These are phyloP conservation scores for Metarhizium sp. DNA, from an alignment of 2,329 filamentous ascomycete species.

Conservation along the genomic window DNA sequence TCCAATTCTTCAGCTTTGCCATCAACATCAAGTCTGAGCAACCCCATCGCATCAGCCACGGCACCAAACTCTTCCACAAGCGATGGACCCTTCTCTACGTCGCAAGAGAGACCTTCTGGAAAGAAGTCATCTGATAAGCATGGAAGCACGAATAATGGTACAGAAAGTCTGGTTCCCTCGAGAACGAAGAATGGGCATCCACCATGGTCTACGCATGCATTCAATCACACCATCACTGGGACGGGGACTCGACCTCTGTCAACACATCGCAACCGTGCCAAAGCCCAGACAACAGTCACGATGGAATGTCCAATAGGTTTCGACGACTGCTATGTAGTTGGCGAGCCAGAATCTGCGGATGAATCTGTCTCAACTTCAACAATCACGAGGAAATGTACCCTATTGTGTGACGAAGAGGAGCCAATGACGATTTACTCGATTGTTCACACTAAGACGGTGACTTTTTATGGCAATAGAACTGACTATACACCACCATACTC, in stretches of 20 bases:
- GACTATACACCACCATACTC: constrained; percentile 39
- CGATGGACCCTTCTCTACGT: too few relatives aligned
- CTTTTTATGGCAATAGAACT: constrained; percentile 33
- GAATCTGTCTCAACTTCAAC: constrained; percentile 5
- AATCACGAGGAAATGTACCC: constrained; percentile 22
- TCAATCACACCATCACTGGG: background rate
- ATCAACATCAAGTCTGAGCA: too few relatives aligned
- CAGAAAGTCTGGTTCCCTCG: too few relatives aligned
- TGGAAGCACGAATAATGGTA: too few relatives aligned
- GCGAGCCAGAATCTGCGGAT: background rate
- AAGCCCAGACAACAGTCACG: background rate
- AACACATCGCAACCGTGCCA: background rate
- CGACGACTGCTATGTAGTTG: background rate
- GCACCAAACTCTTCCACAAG: too few relatives aligned
- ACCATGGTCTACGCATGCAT: too few relatives aligned
- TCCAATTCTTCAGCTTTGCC: too few relatives aligned
- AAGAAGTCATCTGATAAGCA: background rate
- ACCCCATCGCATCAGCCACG: too few relatives aligned
- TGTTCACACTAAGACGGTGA: constrained; percentile 39
- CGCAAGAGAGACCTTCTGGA: too few relatives aligned
- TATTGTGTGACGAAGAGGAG: constrained; percentile 15
- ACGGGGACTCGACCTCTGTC: background rate
- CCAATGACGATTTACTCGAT: constrained; percentile 32
- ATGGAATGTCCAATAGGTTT: constrained; percentile 2
- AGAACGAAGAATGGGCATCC: too few relatives aligned